Evolutionary conservation across 352 stramenopile genomes (phyloP).

Genomic region (Globisporangium orthogonon): DNA sequence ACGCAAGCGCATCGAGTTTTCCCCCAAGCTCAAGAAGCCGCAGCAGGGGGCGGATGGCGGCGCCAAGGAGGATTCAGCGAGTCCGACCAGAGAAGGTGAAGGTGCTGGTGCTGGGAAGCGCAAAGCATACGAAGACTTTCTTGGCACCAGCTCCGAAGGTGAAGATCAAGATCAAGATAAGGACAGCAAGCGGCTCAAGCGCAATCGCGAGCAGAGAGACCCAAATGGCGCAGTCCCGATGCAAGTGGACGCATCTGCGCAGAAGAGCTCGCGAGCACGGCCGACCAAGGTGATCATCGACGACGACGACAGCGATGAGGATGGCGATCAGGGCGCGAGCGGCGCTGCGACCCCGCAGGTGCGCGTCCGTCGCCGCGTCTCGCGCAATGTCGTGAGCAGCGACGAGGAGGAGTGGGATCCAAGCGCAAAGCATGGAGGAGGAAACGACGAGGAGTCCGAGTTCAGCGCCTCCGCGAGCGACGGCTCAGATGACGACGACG

Average conservation of each 20-base stretch:
- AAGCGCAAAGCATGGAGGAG: constrained; percentile 25
- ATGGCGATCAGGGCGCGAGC: constrained; percentile 18
- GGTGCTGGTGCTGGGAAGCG: constrained; percentile 18
- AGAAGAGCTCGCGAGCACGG: constrained; percentile 9
- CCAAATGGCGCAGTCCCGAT: background rate
- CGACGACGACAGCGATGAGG: constrained; percentile 78
- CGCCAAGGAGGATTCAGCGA: background rate
- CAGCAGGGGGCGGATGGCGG: constrained; percentile 1
- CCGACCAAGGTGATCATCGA: constrained; percentile 51
- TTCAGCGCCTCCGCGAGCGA: constrained; percentile 33
- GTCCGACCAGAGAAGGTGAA: background rate
- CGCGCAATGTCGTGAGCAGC: constrained; percentile 32
- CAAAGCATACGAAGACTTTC: constrained; percentile 68
- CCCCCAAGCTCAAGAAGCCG: constrained; percentile 31
- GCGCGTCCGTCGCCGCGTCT: constrained; percentile 18
- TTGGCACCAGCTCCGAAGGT: constrained; percentile 65
- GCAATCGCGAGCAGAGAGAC: constrained; percentile 9
- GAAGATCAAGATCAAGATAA: constrained; percentile 23
- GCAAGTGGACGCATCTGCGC: constrained; percentile 13
- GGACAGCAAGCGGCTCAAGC: constrained; percentile 17
- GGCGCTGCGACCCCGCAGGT: constrained; percentile 5
- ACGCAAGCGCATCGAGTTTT: constrained; percentile 73
- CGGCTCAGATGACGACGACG: constrained; percentile 36
- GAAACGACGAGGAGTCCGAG: constrained; percentile 49
- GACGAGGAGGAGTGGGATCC: constrained; percentile 52